These are phyloP conservation scores for Digitaria exilis DNA, from an alignment of 202 grass and related monocot genomes.

Conservation along the genomic window DNA sequence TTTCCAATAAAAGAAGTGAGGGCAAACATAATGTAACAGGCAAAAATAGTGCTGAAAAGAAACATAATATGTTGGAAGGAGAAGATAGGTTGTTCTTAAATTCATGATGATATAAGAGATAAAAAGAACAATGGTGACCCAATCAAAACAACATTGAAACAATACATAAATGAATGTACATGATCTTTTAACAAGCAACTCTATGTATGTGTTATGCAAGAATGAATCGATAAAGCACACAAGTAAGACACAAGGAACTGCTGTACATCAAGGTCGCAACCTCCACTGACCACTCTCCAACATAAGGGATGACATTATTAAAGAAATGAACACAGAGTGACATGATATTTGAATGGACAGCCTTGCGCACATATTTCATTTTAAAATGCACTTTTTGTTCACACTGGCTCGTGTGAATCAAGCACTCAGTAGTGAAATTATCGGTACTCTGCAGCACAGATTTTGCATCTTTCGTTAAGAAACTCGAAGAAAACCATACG, in stretches of 20 bases:
- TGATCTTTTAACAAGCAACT: not conserved
- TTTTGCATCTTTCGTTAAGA: not conserved
- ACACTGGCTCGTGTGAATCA: not conserved
- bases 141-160: not conserved
- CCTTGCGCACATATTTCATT: not conserved
- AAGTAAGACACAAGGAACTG: not conserved
- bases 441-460: not conserved
- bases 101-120: not conserved
- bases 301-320: not conserved
- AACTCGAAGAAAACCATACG: too few species aligned
- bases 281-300: not conserved
- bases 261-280: not conserved
- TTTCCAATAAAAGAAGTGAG: not conserved
- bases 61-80: not conserved
- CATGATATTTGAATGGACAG: not conserved
- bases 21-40: not conserved
- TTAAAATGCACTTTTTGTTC: not conserved
- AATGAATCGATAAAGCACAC: not conserved
- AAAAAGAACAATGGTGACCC: not conserved
- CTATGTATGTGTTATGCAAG: not conserved
- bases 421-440: not conserved
- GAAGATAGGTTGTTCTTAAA: not conserved
- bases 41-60: not conserved
- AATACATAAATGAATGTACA: not conserved
- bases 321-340: not conserved